Evolutionary conservation across 2,329 filamentous ascomycete species (phyloP).

Genomic region (Sordariomycetes sp.): DNA sequence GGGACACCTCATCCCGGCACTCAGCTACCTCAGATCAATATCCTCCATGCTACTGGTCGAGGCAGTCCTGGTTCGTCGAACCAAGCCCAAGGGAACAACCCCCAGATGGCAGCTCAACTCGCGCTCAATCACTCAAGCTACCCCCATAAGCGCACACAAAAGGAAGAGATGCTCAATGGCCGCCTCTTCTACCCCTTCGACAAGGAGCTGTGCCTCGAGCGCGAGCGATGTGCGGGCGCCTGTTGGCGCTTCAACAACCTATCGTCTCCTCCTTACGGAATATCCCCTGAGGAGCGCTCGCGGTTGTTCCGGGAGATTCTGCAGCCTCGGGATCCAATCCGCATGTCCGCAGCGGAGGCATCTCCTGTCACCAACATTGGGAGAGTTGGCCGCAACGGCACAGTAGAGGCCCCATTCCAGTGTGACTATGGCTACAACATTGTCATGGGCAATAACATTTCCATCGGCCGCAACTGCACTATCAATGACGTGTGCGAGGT

Average conservation of each 20-base stretch:
- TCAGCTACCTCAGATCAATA: constrained; percentile 47
- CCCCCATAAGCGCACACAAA: constrained; percentile 52
- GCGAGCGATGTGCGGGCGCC: constrained; percentile 73
- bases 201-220: constrained; percentile 68
- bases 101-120: constrained; percentile 49
- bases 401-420: constrained; percentile 79
- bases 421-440: constrained; percentile 98
- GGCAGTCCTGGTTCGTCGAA: constrained; percentile 34
- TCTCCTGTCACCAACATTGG: constrained; percentile 45
- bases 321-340: constrained; percentile 48
- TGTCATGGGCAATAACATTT: constrained; percentile 73
- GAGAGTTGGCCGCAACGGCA: constrained; percentile 62
- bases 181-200: constrained; percentile 74
- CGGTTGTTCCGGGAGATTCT: constrained; percentile 66
- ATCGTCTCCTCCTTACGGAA: constrained; percentile 64
- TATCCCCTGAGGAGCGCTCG: constrained; percentile 58
- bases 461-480: constrained; percentile 74
- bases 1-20: constrained; percentile 43
- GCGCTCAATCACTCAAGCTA: constrained; percentile 48
- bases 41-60: constrained; percentile 36
- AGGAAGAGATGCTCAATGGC: constrained; percentile 81
- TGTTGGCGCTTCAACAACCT: constrained; percentile 78
- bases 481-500: constrained; percentile 83
- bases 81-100: constrained; percentile 28
- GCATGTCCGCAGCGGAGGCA: constrained; percentile 44